Conservation (phyloP, 2,329 filamentous ascomycete genomes). For the Orbilia quercus region DNA sequence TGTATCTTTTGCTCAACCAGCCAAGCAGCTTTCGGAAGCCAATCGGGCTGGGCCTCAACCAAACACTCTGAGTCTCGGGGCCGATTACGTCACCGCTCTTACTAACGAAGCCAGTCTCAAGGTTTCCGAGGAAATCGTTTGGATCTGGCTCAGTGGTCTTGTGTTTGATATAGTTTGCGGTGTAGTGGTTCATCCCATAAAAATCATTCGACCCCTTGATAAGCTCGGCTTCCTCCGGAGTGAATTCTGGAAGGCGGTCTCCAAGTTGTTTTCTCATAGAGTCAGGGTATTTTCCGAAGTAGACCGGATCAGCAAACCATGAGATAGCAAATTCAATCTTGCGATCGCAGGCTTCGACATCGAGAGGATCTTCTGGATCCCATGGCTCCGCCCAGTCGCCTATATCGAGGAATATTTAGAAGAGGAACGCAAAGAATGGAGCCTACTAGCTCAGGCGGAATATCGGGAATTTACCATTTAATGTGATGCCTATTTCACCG, state of each 20-base stretch:
- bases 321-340: slow-evolving; percentile 88
- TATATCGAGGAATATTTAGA: slow-evolving; percentile 60
- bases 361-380: slow-evolving; percentile 78
- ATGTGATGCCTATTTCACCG: slow-evolving; percentile 85
- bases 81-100: slow-evolving; percentile 80
- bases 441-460: background rate
- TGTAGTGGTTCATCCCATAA: slow-evolving; percentile 96
- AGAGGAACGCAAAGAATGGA: background rate
- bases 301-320: slow-evolving; percentile 90
- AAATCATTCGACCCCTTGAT: slow-evolving; percentile 90
- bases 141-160: slow-evolving; percentile 71
- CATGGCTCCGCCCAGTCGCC: slow-evolving; percentile 84
- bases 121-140: slow-evolving; percentile 79
- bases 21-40: slow-evolving; percentile 81
- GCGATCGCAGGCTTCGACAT: slow-evolving; percentile 79
- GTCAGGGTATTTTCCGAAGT: slow-evolving; percentile 83
- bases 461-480: slow-evolving; percentile 73
- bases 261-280: slow-evolving; percentile 86
- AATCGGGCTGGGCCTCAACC: slow-evolving; percentile 79
- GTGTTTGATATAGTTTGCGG: slow-evolving; percentile 85
- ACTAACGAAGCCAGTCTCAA: slow-evolving; percentile 77
- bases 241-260: slow-evolving; percentile 79
- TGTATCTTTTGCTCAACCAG: slow-evolving; percentile 82
- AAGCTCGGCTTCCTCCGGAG: slow-evolving; percentile 76
- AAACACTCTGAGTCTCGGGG: slow-evolving; percentile 82